phyloP scores from a whole-genome alignment of 257 asterid species.

The Echium plantagineum region DNA sequence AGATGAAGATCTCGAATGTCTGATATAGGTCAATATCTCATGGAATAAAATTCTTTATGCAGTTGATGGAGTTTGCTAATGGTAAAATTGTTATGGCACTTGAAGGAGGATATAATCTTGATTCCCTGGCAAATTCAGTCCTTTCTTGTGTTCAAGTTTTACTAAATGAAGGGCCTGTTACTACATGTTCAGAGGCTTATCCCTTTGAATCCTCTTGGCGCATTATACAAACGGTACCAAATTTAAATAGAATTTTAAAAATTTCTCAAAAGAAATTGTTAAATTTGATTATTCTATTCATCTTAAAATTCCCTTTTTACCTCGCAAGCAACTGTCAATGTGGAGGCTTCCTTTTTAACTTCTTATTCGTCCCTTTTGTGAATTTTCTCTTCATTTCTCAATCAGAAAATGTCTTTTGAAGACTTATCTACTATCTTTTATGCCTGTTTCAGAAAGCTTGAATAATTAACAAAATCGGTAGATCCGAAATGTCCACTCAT shows the following conservation, averaged over 20 bases:
- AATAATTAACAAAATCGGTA: no score
- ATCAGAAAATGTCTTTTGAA: no score
- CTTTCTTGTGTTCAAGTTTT: conserved; percentile 71
- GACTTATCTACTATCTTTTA: no score
- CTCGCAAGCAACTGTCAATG: no score
- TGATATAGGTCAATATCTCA: background rate
- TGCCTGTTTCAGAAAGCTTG: no score
- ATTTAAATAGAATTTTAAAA: background rate
- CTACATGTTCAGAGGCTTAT: conserved; percentile 37
- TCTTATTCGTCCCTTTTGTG: no score
- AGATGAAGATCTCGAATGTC: background rate
- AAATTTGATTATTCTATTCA: background rate
- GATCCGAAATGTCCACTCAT: no score
- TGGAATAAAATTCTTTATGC: conserved; percentile 9
- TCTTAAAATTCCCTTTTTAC: no score
- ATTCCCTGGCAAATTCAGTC: conserved; percentile 64
- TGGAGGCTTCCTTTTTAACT: no score
- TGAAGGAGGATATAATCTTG: conserved; percentile 92
- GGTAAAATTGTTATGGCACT: conserved; percentile 96
- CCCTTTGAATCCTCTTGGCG: conserved; percentile 89
- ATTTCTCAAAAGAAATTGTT: background rate
- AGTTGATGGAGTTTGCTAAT: conserved; percentile 78
- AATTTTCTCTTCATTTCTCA: no score
- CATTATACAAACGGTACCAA: conserved; percentile 61
- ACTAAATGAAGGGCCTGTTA: conserved; percentile 43